phyloP scores from a whole-genome alignment of 2,329 filamentous ascomycete species.

The Colletotrichum sp. region DNA sequence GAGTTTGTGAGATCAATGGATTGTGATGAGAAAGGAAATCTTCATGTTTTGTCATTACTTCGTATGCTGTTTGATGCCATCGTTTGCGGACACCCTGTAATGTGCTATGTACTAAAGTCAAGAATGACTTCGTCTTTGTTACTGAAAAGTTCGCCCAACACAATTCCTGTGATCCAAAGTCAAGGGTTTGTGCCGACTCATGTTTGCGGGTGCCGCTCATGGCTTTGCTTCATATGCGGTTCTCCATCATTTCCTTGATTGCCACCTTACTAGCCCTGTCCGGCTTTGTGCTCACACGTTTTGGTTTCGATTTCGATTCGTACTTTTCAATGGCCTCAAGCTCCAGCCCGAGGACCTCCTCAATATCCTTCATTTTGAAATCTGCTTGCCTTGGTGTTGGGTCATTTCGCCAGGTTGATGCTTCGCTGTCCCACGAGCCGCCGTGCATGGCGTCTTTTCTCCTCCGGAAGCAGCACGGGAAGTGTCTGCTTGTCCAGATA shows the following conservation, averaged over 20 bases:
- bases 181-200: background rate
- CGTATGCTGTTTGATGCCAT: background rate
- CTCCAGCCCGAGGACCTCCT: background rate
- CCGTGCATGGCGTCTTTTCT: background rate
- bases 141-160: background rate
- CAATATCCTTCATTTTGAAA: background rate
- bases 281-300: background rate
- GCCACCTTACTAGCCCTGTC: background rate
- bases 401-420: background rate
- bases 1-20: background rate
- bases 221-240: background rate
- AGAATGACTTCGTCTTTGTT: background rate
- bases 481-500: background rate
- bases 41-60: background rate
- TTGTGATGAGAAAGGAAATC: background rate
- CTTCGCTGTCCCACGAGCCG: background rate
- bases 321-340: background rate
- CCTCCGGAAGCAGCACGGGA: background rate
- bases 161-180: background rate
- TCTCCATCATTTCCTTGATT: background rate
- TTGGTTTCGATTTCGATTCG: background rate
- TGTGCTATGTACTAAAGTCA: background rate
- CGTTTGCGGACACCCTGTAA: background rate
- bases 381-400: background rate
- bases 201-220: background rate